A percentile compares a stretch with the other conserved stretches of the same genome.
Conservation (phyloP, 257 asterid species). For the Przewalskia tangutica region DNA sequence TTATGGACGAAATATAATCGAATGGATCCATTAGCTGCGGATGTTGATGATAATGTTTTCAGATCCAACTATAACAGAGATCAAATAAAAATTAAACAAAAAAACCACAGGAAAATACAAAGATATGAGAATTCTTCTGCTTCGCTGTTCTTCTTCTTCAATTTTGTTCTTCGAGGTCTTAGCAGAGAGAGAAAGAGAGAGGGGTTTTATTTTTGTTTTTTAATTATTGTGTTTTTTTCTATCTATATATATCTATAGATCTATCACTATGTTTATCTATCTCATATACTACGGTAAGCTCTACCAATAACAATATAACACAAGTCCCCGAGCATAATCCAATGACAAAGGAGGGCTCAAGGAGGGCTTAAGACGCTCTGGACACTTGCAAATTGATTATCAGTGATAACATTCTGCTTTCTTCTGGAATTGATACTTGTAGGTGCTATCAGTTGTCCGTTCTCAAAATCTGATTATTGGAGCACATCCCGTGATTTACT, state of each 20-base stretch:
- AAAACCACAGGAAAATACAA: not conserved
- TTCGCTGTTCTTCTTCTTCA: not conserved
- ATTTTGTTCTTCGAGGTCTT: constrained; percentile 1
- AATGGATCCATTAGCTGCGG: constrained; percentile 38
- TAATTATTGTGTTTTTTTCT: not conserved
- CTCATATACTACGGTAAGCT: not conserved
- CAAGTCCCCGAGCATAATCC: too few relatives aligned
- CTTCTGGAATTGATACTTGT: too few relatives aligned
- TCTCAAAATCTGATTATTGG: too few relatives aligned
- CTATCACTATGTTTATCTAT: not conserved
- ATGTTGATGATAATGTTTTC: constrained; percentile 11
- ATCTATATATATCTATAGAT: not conserved
- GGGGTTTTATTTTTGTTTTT: not conserved
- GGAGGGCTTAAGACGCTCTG: too few relatives aligned
- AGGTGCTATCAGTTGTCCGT: too few relatives aligned
- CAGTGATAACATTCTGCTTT: too few relatives aligned
- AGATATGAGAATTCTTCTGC: constrained; percentile 11
- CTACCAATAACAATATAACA: too few relatives aligned
- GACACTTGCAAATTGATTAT: too few relatives aligned
- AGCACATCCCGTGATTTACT: too few relatives aligned
- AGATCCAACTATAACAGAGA: constrained; percentile 17
- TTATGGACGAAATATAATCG: constrained; percentile 34
- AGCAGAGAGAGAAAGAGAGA: constrained; percentile 5
- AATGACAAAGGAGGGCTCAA: too few relatives aligned
- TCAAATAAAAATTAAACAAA: not conserved